Conservation (phyloP, 2,329 filamentous ascomycete species). For the Diplocarpon mali region DNA sequence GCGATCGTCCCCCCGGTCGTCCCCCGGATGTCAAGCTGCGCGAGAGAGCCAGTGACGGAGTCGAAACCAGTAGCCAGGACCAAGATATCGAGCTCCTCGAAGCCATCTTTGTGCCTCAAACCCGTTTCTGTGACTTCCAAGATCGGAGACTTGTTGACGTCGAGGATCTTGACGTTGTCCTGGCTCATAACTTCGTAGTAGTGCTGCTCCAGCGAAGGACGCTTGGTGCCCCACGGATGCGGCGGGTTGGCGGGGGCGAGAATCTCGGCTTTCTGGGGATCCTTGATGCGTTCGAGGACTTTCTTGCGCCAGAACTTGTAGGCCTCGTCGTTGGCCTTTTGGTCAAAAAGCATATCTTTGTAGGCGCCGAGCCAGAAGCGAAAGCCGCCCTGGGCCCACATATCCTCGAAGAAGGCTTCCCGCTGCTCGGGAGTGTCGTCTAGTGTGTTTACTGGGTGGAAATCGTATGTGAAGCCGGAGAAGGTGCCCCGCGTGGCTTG, state of each 20-base stretch:
- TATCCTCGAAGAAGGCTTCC: constrained; percentile 32
- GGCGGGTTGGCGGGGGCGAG: constrained; percentile 36
- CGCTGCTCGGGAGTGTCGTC: constrained; percentile 34
- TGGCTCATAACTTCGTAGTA: constrained; percentile 40
- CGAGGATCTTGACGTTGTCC: constrained; percentile 35
- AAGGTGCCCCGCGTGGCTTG: constrained; percentile 34
- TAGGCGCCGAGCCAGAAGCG: constrained; percentile 35
- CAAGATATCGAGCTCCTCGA: constrained; percentile 25
- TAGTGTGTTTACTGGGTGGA: constrained; percentile 33
- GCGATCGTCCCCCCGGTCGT: constrained; percentile 22
- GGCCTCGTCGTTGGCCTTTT: constrained; percentile 32
- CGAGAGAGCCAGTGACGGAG: constrained; percentile 27
- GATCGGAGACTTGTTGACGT: constrained; percentile 34
- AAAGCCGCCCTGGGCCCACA: constrained; percentile 38
- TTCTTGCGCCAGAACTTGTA: constrained; percentile 41
- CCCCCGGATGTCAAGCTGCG: constrained; percentile 26
- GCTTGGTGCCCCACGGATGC: constrained; percentile 37
- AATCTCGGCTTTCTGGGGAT: constrained; percentile 34
- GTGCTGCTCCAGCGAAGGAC: constrained; percentile 34
- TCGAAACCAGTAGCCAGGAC: constrained; percentile 31
- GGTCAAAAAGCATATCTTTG: constrained; percentile 33
- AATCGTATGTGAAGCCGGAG: constrained; percentile 41
- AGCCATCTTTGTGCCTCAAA: constrained; percentile 25
- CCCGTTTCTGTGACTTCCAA: constrained; percentile 29
- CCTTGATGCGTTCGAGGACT: constrained; percentile 32